Conservation (phyloP, 2,329 filamentous ascomycete species). For the Cladosporium austrohemisphaericum region DNA sequence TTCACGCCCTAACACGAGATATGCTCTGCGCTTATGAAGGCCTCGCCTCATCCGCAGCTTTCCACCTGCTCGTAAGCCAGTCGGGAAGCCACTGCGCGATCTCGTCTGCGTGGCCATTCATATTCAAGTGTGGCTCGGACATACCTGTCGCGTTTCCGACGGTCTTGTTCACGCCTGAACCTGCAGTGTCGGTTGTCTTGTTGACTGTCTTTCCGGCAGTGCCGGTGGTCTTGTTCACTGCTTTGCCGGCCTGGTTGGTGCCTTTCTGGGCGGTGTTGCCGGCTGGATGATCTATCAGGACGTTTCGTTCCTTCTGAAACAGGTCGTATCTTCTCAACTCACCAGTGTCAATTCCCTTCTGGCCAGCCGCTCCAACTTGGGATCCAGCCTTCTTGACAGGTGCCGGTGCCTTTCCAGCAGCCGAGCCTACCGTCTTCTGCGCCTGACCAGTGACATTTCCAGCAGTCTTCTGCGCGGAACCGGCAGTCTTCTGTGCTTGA, state of each 20-base stretch:
- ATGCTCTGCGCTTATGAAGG: not conserved
- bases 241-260: conserved; percentile 23
- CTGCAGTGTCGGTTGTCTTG: conserved; percentile 26
- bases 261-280: conserved; percentile 22
- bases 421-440: conserved; percentile 14
- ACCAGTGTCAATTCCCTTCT: conserved; percentile 10
- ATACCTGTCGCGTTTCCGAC: conserved; percentile 30
- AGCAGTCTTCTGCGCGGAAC: conserved; percentile 5
- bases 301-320: too few species aligned
- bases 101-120: conserved; percentile 10
- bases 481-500: conserved; percentile 7
- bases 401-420: conserved; percentile 14
- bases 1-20: not conserved
- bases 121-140: conserved; percentile 16
- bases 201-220: conserved; percentile 25
- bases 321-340: not conserved
- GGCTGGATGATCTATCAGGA: not conserved
- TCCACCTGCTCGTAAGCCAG: conserved; percentile 27
- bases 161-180: conserved; percentile 24
- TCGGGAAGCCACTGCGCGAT: conserved; percentile 25
- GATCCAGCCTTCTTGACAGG: conserved; percentile 23
- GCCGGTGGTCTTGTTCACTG: conserved; percentile 27
- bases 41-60: conserved; percentile 20
- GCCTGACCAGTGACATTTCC: conserved; percentile 1
- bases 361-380: conserved; percentile 7